A percentile compares a stretch with the other conserved stretches of the same genome.
Evolutionary conservation across 176 grass and related monocot species (phyloP).

Genomic region (Avena atlantica): DNA sequence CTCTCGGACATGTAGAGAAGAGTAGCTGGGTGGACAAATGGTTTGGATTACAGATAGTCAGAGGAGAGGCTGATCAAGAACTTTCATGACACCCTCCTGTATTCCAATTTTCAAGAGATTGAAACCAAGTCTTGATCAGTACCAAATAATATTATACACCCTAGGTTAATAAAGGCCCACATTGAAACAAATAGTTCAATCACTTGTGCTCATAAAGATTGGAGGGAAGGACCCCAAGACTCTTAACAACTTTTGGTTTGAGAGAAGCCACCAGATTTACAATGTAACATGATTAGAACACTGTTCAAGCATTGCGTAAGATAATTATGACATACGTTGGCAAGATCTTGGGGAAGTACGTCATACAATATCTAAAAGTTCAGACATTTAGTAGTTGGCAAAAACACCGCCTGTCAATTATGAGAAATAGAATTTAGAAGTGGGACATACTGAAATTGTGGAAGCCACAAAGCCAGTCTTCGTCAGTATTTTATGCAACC

Average conservation of each 20-base stretch:
- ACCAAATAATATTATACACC: too few relatives aligned
- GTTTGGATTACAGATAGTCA: too few relatives aligned
- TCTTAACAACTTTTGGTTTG: slow-evolving; percentile 96
- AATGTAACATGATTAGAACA: slow-evolving; percentile 8
- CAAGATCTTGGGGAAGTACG: slow-evolving; percentile 14
- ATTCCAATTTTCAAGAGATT: too few relatives aligned
- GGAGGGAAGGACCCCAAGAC: slow-evolving; percentile 39
- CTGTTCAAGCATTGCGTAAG: not conserved
- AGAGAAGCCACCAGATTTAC: slow-evolving; percentile 82
- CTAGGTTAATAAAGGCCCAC: too few relatives aligned
- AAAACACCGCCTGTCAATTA: not conserved
- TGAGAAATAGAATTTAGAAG: slow-evolving; percentile 13
- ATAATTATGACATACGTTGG: slow-evolving; percentile 21
- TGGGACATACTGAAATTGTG: slow-evolving; percentile 46
- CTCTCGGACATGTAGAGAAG: too few relatives aligned
- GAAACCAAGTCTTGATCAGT: too few relatives aligned
- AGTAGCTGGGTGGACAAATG: too few relatives aligned
- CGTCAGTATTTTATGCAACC: slow-evolving; percentile 70
- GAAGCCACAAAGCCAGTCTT: slow-evolving; percentile 81
- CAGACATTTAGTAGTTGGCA: not conserved
- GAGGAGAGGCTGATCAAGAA: too few relatives aligned
- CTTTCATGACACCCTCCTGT: too few relatives aligned
- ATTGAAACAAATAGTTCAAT: too few relatives aligned
- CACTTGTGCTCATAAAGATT: too few relatives aligned
- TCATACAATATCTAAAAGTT: not conserved